Percentiles rank a stretch among this genome's conserved stretches.
phyloP scores from a whole-genome alignment of 75 land plant genomes.

The Ceratopteris richardii region DNA sequence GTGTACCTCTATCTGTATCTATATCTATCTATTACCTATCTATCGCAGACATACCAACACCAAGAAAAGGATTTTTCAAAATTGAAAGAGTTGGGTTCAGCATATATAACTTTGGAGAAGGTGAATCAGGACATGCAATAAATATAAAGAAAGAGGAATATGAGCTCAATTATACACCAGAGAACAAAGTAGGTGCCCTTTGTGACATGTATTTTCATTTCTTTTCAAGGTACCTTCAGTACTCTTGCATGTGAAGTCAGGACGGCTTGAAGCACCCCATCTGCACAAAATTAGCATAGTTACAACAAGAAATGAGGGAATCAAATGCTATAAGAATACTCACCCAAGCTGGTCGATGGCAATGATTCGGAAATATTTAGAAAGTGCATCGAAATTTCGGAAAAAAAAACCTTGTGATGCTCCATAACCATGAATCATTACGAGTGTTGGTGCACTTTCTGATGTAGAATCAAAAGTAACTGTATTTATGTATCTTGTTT shows the following conservation, averaged over 20 bases:
- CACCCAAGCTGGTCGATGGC: conserved; percentile 97
- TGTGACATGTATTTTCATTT: too few relatives aligned
- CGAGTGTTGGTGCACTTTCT: conserved; percentile 62
- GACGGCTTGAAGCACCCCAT: conserved; percentile 99
- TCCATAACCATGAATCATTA: conserved; percentile 97
- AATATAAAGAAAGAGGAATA: too few relatives aligned
- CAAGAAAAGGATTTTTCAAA: too few relatives aligned
- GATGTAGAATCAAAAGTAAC: conserved; percentile 62
- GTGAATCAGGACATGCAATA: too few relatives aligned
- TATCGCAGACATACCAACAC: too few relatives aligned
- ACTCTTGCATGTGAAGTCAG: conserved; percentile 93
- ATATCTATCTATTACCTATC: too few relatives aligned
- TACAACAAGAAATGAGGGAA: background rate
- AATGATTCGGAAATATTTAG: conserved; percentile 58
- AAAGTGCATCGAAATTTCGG: conserved; percentile 91
- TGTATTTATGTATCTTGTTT: conserved; percentile 87
- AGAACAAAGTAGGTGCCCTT: too few relatives aligned
- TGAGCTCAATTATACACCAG: too few relatives aligned
- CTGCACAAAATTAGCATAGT: conserved; percentile 31
- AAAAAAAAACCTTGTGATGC: conserved; percentile 98
- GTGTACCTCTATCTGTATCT: too few relatives aligned
- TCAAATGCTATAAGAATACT: conserved; percentile 3
- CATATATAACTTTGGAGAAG: too few relatives aligned
- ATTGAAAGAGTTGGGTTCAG: too few relatives aligned
- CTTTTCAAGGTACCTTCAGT: conserved; percentile 99